These are phyloP conservation scores for Lizonia empirigonia DNA, from an alignment of 2,329 filamentous ascomycete genomes.

Conservation along the genomic window DNA sequence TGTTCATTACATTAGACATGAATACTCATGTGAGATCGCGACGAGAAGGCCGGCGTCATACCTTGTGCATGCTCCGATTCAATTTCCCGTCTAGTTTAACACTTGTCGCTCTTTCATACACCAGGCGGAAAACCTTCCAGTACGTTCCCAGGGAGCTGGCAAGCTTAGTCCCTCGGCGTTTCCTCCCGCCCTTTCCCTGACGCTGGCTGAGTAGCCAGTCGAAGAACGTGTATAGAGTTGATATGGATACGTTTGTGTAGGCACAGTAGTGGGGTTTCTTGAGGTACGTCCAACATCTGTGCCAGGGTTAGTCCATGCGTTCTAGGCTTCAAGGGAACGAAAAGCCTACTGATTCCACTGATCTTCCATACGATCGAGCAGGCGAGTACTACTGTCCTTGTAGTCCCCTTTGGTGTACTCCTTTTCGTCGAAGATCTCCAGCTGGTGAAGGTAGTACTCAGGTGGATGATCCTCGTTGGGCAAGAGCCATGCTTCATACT, in stretches of 20 bases:
- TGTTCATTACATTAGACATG: conserved; percentile 8
- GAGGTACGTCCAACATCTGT: conserved; percentile 22
- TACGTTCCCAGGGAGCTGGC: conserved; percentile 23
- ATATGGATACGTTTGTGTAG: conserved; percentile 13
- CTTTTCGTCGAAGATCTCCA: conserved; percentile 19
- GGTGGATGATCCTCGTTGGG: conserved; percentile 18
- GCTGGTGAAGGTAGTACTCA: too few species aligned
- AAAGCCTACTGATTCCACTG: conserved; percentile 25
- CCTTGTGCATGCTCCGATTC: too few species aligned
- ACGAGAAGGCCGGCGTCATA: conserved; percentile 8
- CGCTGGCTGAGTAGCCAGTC: too few species aligned
- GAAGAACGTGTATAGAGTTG: too few species aligned
- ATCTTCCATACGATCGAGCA: conserved; percentile 26
- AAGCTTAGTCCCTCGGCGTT: conserved; percentile 17
- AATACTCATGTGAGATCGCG: conserved; percentile 14
- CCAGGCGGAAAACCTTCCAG: too few species aligned
- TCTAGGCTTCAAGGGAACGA: conserved; percentile 6
- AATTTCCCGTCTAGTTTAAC: too few species aligned
- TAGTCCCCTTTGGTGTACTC: conserved; percentile 28
- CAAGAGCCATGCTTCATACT: conserved; percentile 13
- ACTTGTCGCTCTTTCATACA: too few species aligned
- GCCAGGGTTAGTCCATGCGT: conserved; percentile 10
- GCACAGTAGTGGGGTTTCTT: conserved; percentile 6
- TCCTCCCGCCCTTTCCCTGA: conserved; percentile 16
- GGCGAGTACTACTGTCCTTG: conserved; percentile 23